Evolutionary conservation across 1,284 basidiomycete genomes (phyloP).

Genomic region (Boletus smithii): DNA sequence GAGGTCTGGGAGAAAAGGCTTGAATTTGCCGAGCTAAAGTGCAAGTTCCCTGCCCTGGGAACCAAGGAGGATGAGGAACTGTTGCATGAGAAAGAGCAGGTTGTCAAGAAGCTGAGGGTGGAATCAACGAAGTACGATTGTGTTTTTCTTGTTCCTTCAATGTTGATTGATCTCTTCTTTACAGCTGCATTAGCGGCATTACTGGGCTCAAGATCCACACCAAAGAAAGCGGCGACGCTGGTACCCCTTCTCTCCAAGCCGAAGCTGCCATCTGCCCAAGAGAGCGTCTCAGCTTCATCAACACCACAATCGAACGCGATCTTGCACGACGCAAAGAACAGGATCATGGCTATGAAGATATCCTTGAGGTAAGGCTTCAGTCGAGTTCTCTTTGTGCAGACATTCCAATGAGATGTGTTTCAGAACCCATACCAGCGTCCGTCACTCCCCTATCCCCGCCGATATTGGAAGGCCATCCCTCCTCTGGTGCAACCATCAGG

Average conservation of each 20-base stretch:
- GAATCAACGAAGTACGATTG: constrained; percentile 39
- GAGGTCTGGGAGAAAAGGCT: constrained; percentile 79
- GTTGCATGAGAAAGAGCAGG: constrained; percentile 70
- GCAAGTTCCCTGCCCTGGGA: constrained; percentile 65
- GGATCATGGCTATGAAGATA: constrained; percentile 85
- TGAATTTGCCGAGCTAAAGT: constrained; percentile 76
- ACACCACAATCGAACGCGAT: constrained; percentile 65
- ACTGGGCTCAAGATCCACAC: constrained; percentile 50
- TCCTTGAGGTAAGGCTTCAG: constrained; percentile 60
- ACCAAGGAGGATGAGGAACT: constrained; percentile 82
- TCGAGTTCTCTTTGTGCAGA: not conserved
- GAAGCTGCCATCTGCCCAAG: constrained; percentile 57
- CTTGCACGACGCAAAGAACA: constrained; percentile 67
- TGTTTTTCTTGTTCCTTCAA: not conserved
- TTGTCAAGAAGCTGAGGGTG: constrained; percentile 54
- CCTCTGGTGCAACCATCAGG: constrained; percentile 37
- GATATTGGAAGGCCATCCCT: constrained; percentile 62
- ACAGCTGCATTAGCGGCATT: constrained; percentile 46
- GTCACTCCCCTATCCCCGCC: constrained; percentile 46
- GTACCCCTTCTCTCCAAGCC: constrained; percentile 40
- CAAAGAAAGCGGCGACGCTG: constrained; percentile 41
- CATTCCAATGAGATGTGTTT: constrained; percentile 1
- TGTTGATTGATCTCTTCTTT: constrained; percentile 3
- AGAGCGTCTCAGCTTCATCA: constrained; percentile 63
- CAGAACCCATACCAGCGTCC: constrained; percentile 63